phyloP scores from a whole-genome alignment of 1,284 basidiomycete genomes.

The Erythrobasidium hasegawianum region DNA sequence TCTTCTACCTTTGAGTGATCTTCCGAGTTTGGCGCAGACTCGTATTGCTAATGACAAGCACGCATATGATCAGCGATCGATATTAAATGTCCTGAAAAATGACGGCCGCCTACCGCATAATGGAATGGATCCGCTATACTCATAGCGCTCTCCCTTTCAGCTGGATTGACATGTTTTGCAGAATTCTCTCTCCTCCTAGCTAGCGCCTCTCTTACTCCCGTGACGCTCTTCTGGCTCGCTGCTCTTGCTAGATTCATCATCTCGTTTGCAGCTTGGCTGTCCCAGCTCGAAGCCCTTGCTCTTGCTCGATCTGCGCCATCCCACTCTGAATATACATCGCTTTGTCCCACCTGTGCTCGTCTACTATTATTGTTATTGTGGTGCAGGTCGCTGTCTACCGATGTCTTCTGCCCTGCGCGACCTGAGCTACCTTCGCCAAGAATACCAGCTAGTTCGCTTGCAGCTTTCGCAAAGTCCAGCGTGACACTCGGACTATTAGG shows the following conservation, averaged over 20 bases:
- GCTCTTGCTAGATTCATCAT: conserved; percentile 25
- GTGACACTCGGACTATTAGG: conserved; percentile 19
- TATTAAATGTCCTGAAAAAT: too few species aligned
- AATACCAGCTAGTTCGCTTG: not conserved
- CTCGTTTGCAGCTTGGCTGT: conserved; percentile 23
- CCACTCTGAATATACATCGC: conserved; percentile 3
- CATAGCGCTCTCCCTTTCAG: not conserved
- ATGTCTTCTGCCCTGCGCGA: not conserved
- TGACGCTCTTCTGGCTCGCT: conserved; percentile 14
- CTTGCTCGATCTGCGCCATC: conserved; percentile 2
- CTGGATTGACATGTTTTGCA: not conserved
- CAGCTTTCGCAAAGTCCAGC: conserved; percentile 24
- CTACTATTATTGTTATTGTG: not conserved
- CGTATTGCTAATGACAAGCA: not conserved
- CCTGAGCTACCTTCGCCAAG: not conserved
- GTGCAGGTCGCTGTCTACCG: not conserved
- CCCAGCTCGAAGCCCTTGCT: conserved; percentile 29
- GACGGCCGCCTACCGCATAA: conserved; percentile 14
- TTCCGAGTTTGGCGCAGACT: not conserved
- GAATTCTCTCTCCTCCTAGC: not conserved
- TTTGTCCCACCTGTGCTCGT: not conserved
- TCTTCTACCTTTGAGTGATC: conserved; percentile 7
- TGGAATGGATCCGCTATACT: conserved; percentile 18
- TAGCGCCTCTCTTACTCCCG: not conserved
- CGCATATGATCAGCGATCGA: too few species aligned